These are phyloP conservation scores for Neocatenulostroma microsporum DNA, from an alignment of 2,329 filamentous ascomycete species.

Conservation along the genomic window DNA sequence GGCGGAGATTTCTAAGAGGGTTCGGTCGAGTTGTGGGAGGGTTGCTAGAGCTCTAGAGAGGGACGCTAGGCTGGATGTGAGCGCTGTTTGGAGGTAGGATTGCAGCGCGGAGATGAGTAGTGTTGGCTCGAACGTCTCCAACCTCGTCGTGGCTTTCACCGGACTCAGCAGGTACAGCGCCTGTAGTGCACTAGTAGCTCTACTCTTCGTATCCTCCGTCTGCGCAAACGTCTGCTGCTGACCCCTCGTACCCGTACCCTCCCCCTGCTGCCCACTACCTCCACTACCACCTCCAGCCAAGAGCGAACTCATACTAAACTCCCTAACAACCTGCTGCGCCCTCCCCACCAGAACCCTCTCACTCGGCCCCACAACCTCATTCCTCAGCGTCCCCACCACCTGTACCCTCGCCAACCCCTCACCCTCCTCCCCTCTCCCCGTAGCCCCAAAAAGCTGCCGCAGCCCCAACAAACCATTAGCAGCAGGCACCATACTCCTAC, in stretches of 20 bases:
- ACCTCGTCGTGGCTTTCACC: conserved; percentile 35
- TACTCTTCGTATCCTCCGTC: conserved; percentile 65
- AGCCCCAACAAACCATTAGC: conserved; percentile 70
- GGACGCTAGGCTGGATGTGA: conserved; percentile 69
- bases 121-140: conserved; percentile 52
- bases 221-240: conserved; percentile 45
- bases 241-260: conserved; percentile 9
- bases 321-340: conserved; percentile 70
- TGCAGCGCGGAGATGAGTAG: conserved; percentile 71
- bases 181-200: conserved; percentile 64
- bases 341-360: conserved; percentile 66
- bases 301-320: conserved; percentile 66
- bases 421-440: conserved; percentile 65
- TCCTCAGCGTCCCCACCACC: conserved; percentile 62
- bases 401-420: conserved; percentile 67
- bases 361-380: conserved; percentile 59
- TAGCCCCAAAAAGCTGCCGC: conserved; percentile 61
- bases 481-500: conserved; percentile 71
- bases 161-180: conserved; percentile 74
- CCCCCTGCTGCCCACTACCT: conserved; percentile 2
- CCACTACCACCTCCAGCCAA: conserved; percentile 31
- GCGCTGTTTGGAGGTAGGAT: conserved; percentile 69
- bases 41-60: conserved; percentile 70
- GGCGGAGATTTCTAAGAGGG: conserved; percentile 70
- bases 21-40: conserved; percentile 72